phyloP scores from a whole-genome alignment of 2,329 filamentous ascomycete species.

The Clonostachys chloroleuca region DNA sequence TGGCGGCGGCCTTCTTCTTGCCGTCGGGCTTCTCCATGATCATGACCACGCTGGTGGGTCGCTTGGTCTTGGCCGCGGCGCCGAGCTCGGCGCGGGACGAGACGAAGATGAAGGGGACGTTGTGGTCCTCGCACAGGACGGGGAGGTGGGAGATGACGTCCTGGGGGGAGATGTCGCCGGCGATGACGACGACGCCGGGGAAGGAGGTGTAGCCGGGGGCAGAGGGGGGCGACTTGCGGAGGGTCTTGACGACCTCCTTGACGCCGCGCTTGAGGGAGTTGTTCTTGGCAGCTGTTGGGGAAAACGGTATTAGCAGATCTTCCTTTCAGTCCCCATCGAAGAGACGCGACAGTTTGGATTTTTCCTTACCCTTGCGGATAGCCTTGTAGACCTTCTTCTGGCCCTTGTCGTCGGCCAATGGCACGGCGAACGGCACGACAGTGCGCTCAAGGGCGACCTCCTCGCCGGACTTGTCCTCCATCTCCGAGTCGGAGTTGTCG shows the following conservation, averaged over 20 bases:
- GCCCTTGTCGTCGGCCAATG: conserved; percentile 74
- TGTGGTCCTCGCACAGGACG: conserved; percentile 96
- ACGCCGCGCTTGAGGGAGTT: conserved; percentile 96
- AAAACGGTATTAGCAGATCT: not conserved
- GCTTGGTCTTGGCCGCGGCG: conserved; percentile 89
- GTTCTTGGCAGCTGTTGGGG: conserved; percentile 75
- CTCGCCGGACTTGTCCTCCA: conserved; percentile 29
- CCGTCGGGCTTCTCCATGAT: conserved; percentile 55
- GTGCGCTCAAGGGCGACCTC: conserved; percentile 47
- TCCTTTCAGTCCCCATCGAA: no score
- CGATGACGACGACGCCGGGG: conserved; percentile 82
- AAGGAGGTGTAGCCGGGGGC: conserved; percentile 59
- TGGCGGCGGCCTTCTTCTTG: conserved; percentile 38
- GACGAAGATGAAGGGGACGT: conserved; percentile 95
- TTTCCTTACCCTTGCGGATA: conserved; percentile 47
- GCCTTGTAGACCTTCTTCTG: conserved; percentile 58
- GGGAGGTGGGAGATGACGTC: conserved; percentile 98
- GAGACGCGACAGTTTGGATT: not conserved
- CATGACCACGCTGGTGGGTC: conserved; percentile 96
- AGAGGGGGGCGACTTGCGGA: conserved; percentile 81
- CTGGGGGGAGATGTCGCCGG: conserved; percentile 96
- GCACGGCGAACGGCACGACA: conserved; percentile 79
- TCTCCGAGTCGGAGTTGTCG: conserved; percentile 33
- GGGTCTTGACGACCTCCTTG: conserved; percentile 97
- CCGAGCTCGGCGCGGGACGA: conserved; percentile 89